Evolutionary conservation across 768 basidiomycete species (phyloP).

Genomic region (Suillus weaverae): DNA sequence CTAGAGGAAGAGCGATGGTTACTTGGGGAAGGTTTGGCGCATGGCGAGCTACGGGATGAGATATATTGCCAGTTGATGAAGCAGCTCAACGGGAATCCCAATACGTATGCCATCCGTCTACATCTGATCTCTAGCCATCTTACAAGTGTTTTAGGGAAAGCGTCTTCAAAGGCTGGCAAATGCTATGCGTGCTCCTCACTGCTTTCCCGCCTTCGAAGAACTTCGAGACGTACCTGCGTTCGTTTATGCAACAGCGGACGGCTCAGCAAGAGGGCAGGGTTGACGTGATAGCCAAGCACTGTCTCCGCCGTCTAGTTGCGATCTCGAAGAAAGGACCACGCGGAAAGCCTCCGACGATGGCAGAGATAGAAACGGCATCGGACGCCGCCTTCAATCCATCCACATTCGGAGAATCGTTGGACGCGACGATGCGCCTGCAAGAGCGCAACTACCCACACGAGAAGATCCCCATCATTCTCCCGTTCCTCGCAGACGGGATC

Average conservation of each 20-base stretch:
- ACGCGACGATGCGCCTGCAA: conserved; percentile 80
- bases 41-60: conserved; percentile 89
- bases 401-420: conserved; percentile 89
- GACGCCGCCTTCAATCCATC: conserved; percentile 95
- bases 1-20: conserved; percentile 89
- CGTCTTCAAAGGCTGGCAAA: conserved; percentile 89
- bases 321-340: conserved; percentile 84
- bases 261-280: conserved; percentile 71
- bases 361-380: conserved; percentile 93
- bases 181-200: conserved; percentile 86
- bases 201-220: conserved; percentile 94
- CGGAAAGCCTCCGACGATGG: conserved; percentile 76
- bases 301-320: conserved; percentile 70
- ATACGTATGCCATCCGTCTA: conserved; percentile 51
- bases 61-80: conserved; percentile 94
- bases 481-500: conserved; percentile 91
- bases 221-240: conserved; percentile 80
- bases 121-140: neutral
- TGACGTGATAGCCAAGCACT: conserved; percentile 90
- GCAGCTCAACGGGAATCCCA: conserved; percentile 82
- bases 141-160: conserved; percentile 57
- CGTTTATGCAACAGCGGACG: conserved; percentile 75
- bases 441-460: conserved; percentile 82
- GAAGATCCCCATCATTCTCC: conserved; percentile 89
- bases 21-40: conserved; percentile 71